These are phyloP conservation scores for Williopsis jadinii DNA, from an alignment of 1,139 yeast genomes.

Conservation along the genomic window DNA sequence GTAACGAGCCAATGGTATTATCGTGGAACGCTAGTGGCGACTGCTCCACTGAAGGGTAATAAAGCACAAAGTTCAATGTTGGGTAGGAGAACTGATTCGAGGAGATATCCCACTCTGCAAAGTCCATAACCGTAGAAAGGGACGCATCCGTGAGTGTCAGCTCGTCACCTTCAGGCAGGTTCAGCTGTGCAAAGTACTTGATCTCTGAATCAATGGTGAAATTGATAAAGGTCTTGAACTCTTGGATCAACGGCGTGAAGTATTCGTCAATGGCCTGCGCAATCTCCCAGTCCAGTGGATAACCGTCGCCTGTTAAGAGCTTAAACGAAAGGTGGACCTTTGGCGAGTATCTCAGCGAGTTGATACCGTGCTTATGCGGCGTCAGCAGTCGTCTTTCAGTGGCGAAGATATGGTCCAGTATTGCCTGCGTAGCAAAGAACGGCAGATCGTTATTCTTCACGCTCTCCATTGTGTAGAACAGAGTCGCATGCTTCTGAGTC, in stretches of 20 bases:
- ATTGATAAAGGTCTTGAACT: constrained; percentile 49
- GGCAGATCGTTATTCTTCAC: constrained; percentile 57
- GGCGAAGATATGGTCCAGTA: constrained; percentile 46
- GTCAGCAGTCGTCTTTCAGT: constrained; percentile 36
- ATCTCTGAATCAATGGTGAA: constrained; percentile 76
- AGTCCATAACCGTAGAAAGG: constrained; percentile 29
- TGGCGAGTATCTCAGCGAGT: constrained; percentile 51
- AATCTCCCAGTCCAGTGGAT: constrained; percentile 53
- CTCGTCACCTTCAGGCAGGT: constrained; percentile 35
- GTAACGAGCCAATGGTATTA: neutral
- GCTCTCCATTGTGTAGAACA: constrained; percentile 40
- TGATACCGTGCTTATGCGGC: constrained; percentile 12
- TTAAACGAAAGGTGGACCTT: constrained; percentile 64
- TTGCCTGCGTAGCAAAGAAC: constrained; percentile 48
- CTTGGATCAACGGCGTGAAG: constrained; percentile 39
- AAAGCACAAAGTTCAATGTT: constrained; percentile 61
- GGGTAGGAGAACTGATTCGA: constrained; percentile 39
- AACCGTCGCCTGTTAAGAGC: constrained; percentile 47
- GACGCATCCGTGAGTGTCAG: constrained; percentile 23
- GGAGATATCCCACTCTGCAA: constrained; percentile 32
- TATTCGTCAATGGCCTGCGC: constrained; percentile 33
- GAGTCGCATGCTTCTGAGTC: constrained; percentile 32
- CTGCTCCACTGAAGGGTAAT: constrained; percentile 46
- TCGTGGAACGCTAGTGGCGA: constrained; percentile 28
- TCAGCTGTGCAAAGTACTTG: constrained; percentile 48